Conservation (phyloP, 345 rosid species). For the Brassica napus region DNA sequence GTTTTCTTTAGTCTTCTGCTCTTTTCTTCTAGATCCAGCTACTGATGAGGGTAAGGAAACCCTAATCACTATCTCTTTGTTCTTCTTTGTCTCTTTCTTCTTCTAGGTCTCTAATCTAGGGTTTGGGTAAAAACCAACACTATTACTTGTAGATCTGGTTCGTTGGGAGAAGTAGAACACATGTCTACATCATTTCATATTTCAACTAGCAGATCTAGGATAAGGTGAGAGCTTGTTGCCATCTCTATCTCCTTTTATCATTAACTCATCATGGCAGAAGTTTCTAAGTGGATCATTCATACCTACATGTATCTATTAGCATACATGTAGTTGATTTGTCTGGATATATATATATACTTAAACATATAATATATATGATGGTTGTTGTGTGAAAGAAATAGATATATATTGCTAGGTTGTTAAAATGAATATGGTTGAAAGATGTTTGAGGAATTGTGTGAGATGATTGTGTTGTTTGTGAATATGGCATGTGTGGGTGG, state of each 20-base stretch:
- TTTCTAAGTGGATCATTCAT: background rate
- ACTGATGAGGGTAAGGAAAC: background rate
- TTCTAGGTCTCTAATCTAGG: background rate
- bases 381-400: background rate
- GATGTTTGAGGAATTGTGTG: background rate
- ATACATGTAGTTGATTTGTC: too few relatives aligned
- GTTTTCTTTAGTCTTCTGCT: background rate
- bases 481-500: background rate
- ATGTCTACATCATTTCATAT: background rate
- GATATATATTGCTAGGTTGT: background rate
- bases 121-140: background rate
- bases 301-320: background rate
- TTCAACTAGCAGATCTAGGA: background rate
- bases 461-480: background rate
- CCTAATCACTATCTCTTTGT: background rate
- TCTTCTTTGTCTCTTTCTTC: background rate
- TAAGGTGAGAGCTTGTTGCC: background rate
- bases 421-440: background rate
- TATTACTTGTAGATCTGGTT: background rate
- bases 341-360: too few relatives aligned
- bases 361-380: background rate
- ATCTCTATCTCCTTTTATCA: background rate
- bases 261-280: background rate
- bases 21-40: background rate
- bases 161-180: background rate